Conservation (phyloP, 805 yeast species). For the Yarrowia sp. region DNA sequence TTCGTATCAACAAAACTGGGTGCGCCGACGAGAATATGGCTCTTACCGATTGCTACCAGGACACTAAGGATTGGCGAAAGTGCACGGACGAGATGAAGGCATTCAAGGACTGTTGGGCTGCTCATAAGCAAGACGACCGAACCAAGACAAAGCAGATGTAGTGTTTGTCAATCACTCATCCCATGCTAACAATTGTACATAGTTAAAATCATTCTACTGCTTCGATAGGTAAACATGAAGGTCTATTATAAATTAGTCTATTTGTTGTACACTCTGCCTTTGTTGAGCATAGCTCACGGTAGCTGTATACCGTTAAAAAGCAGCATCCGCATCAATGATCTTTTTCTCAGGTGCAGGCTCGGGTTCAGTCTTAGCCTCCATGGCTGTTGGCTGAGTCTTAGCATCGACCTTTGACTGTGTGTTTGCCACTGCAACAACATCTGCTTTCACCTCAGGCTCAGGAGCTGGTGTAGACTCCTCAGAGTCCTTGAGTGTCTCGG, state of each 20-base stretch:
- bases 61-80: conserved; percentile 75
- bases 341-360: not conserved
- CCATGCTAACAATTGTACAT: not conserved
- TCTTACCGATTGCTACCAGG: conserved; percentile 74
- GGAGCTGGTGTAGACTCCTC: not conserved
- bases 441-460: not conserved
- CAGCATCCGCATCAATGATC: conserved; percentile 9
- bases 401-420: not conserved
- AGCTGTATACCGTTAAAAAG: not conserved
- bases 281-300: not conserved
- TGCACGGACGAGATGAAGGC: conserved; percentile 62
- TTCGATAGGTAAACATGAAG: not conserved
- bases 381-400: not conserved
- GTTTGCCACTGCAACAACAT: not conserved
- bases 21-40: conserved; percentile 68
- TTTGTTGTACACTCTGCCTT: not conserved
- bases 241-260: not conserved
- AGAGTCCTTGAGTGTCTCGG: not conserved
- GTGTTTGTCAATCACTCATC: not conserved
- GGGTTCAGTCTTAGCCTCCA: not conserved
- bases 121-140: conserved; percentile 52
- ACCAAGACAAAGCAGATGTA: conserved; percentile 27
- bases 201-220: not conserved
- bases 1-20: conserved; percentile 69
- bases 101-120: conserved; percentile 62